Base-by-base conservation (phyloP, 129 eudicot genomes). In the Gnaphalium uliginosum region DNA sequence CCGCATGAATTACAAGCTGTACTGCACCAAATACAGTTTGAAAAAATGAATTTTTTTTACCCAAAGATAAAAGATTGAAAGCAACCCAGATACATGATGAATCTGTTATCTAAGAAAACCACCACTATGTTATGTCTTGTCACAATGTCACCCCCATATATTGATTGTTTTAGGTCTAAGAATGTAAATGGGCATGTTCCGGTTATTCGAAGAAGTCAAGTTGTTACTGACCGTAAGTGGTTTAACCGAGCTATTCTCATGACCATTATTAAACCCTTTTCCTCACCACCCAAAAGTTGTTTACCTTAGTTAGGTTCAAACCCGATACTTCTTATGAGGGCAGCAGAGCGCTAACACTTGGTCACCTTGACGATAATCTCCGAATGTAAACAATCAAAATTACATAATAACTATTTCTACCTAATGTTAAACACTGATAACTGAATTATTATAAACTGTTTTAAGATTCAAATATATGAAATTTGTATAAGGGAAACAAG, bases 81-180 rank as follows among this genome's bases (percentile, higher is more conserved):
- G 70, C 63, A 69, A 69, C 65, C 76, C 70, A 76, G 53, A 66
- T 59, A 37, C 78, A 37, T 73, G n/a, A 59, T 59, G 39, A 73
- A 73, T 23, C 57, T 60, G 58, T 33, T 72, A 11, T 33, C 53
- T 63, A 71, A 33, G 14, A 8, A 62, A 78, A 46, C 46, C 29
- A 70, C 61, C 81, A 68, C 76, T 58, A 69, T 69, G 56, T 60
- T 59, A 33, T 77, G 76, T 59, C 63, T 30, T 69, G 54, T 59
- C 76, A 78, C 62, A 46, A 13, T 3, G 53, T 46, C 53, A 46
- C 48, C 9, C 5, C 9, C 5, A 9, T 46, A 7, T 71, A 48
- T 71, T 21, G 65, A 78, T 69, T 70, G 48, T 71, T 71, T 62
- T 56, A 71, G 33, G 50, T 46, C 62, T 53, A 17, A 2, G 21